A percentile compares a stretch with the other conserved stretches of the same genome.
Conservation (phyloP, 768 basidiomycete species). For the Lyophyllum semitale region DNA sequence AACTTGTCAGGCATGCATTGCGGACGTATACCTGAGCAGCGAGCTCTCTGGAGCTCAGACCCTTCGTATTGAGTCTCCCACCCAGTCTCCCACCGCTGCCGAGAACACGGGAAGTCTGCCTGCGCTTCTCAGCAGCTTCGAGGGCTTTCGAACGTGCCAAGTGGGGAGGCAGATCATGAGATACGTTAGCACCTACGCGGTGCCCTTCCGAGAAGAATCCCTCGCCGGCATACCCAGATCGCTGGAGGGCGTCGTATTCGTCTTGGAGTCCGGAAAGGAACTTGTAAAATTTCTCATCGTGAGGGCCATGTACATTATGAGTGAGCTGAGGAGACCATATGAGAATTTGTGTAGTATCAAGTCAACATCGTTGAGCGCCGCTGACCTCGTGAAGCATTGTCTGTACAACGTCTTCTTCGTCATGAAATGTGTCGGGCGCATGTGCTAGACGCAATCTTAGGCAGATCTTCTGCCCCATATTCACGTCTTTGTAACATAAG, state of each 20-base stretch:
- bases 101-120: constrained; percentile 42
- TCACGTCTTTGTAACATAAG: constrained; percentile 54
- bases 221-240: constrained; percentile 86
- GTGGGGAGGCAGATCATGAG: constrained; percentile 68
- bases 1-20: neutral
- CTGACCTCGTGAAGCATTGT: constrained; percentile 91
- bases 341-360: neutral
- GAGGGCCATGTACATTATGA: constrained; percentile 87
- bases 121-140: constrained; percentile 79
- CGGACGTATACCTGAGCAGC: constrained; percentile 60
- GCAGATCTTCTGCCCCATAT: constrained; percentile 80
- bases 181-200: constrained; percentile 64
- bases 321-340: constrained; percentile 58
- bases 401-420: constrained; percentile 72
- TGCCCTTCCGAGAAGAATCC: constrained; percentile 84
- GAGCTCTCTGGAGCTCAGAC: constrained; percentile 67
- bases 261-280: constrained; percentile 73
- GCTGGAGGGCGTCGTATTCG: constrained; percentile 79
- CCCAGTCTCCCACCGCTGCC: constrained; percentile 64
- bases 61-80: constrained; percentile 34
- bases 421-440: constrained; percentile 68
- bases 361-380: neutral
- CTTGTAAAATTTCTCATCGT: constrained; percentile 84
- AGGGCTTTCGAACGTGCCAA: constrained; percentile 68
- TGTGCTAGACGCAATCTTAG: constrained; percentile 76